Base-by-base conservation (phyloP, 2,329 filamentous ascomycete genomes). In the Calonectria honghensis region DNA sequence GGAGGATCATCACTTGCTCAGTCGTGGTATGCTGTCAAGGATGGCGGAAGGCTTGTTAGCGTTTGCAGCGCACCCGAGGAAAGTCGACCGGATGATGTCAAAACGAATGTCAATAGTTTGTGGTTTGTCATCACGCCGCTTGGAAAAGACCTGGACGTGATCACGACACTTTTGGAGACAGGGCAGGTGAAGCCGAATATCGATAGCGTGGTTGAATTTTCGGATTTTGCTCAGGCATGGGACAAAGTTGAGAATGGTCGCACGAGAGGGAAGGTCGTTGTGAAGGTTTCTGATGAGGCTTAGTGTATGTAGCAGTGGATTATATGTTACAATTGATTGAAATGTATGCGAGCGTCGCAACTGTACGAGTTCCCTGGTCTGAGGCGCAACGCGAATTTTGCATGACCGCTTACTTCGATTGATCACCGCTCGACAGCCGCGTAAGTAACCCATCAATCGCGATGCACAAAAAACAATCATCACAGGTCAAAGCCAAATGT, bases 111-210 rank as follows among this genome's bases (percentile, higher is more conserved):
- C 13, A 24, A 73, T 2, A 73, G 29, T 4, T 0, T 64, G 3
- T 79, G 77, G 52, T 79, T 79, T 6, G 73, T 79, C 9, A 78
- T 79, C 11, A 68, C 54, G 0, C 75, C 77, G 0, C 13, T 76
- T 0, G 77, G 76, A 0, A 77, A 64, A 54, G 76, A 79, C 31
- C 27, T 79, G 3, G 32, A 70, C 48, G 3, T 68, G 11, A 76
- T 79, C 6, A 76, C 76, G 0, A 39, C 52, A 3, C 64, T 78
- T 13, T 4, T 79, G 9, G 77, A 77, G 51, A 69, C 71, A 2
- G 73, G 75, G 0, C 48, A 78, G 9, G 4, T 78, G 4, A 74
- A 76, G 67, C 76, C 76, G 2, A 77, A 73, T 0, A 64, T 79
- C 14, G 77, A 79, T 20, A 79, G 73, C 0, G 75, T 79, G 0